Base-by-base conservation (phyloP, 108 stramenopile genomes). In the Pseudonitzschia multistriata region DNA sequence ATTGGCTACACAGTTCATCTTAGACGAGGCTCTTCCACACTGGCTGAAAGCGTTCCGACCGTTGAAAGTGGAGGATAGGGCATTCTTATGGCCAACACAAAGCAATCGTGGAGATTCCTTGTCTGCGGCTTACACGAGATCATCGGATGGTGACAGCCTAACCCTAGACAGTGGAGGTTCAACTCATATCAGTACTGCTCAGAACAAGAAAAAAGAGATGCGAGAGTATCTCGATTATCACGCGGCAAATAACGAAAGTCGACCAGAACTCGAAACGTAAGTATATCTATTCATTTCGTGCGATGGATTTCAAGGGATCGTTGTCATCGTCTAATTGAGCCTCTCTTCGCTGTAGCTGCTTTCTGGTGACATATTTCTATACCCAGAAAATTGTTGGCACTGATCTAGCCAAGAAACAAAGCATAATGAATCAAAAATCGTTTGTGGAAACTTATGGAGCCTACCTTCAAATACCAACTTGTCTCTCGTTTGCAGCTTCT, bases 41-140 rank as follows among this genome's bases (percentile, higher is more conserved):
- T 94, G 89, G 93, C 71, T 91, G 27, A 70, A 90, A 68, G 74
- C 88, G 3, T 94, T 91, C 70, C 79, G 80, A 21, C 93, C 93
- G 25, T 76, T 94, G 33, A 80, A 84, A 55, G 83, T 85, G 74
- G 77, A 85, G 22, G 85, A 91, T 31, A 74, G 93, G 29, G 81
- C 82, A 39, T 71, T 89, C 15, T 66, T 94, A 34, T 94, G 93
- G 90, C 90, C 83, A 39, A 61, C 60, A 39, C 35, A 62, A 19
- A 45, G 27, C 21, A 40, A 28, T 39, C 39, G 63, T 17, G 24
- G 7, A 36, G 61, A 62, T 34, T 35, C 15, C 7, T 11, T 39
- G 13, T 3, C 34, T 17, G 35, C 17, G 24, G 25, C 49, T 39
- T 28, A 34, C 34, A 28, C 34, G 50, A 53, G 14, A 62, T 27